Conservation (phyloP, 2,329 filamentous ascomycete genomes). For the Pseudogymnoascus sp. region DNA sequence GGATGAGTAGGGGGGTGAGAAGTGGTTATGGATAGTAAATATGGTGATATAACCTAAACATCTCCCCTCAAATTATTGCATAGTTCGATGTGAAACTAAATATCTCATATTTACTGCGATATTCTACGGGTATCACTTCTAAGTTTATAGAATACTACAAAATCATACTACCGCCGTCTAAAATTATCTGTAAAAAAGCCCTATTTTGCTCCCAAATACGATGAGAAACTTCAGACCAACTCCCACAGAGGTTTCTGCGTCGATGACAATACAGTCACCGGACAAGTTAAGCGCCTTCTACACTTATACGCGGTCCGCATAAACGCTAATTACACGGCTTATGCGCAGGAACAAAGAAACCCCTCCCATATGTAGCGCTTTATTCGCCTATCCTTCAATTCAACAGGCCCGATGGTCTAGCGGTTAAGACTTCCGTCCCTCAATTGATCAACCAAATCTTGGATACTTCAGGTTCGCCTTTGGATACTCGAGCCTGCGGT, state of each 20-base stretch:
- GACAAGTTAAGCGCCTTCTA: no score
- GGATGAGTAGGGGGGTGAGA: neutral
- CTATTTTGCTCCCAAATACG: no score
- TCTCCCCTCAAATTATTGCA: neutral
- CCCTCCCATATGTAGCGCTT: neutral
- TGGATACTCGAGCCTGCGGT: neutral
- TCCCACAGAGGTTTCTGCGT: no score
- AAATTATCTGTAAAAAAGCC: no score
- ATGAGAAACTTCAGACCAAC: no score
- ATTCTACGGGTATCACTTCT: neutral
- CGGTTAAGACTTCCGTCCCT: neutral
- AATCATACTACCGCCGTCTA: neutral
- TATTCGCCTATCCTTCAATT: neutral
- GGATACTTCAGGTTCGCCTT: neutral
- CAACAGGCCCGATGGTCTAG: neutral
- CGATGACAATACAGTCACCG: no score
- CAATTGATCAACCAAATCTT: neutral
- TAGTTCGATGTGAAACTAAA: neutral
- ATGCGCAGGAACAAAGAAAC: neutral
- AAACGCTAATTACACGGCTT: no score
- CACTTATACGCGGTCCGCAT: no score
- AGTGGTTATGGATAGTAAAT: neutral
- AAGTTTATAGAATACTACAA: neutral
- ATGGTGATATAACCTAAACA: neutral
- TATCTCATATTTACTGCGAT: neutral